phyloP scores from a whole-genome alignment of 179 eudicot species.

The Actinidia chinensis region DNA sequence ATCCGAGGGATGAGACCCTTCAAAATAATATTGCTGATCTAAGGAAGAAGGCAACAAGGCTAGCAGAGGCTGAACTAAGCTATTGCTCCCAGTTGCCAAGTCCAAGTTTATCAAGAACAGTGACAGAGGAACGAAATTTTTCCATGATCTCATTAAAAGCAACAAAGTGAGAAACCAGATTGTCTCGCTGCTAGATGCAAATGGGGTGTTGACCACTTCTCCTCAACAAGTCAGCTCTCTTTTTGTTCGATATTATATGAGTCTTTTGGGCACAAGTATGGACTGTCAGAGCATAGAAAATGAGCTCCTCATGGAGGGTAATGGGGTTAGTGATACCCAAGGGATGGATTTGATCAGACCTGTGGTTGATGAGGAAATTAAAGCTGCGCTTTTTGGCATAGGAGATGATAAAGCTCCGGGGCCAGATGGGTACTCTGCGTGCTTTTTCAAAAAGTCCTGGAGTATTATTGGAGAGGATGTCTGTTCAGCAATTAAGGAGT shows the following conservation, averaged over 20 bases:
- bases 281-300: no score
- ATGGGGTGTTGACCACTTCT: no score
- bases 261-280: no score
- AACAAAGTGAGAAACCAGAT: background rate
- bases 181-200: no score
- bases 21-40: no score
- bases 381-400: background rate
- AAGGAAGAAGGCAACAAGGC: background rate
- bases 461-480: background rate
- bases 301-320: no score
- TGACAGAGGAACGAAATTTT: background rate
- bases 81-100: background rate
- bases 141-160: background rate
- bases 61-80: background rate
- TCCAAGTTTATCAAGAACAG: background rate
- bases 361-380: background rate
- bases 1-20: background rate
- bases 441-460: slow-evolving; percentile 9
- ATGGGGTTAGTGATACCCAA: no score
- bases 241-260: no score
- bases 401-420: slow-evolving; percentile 3
- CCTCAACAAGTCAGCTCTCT: no score
- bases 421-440: slow-evolving; percentile 8
- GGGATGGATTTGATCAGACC: no score
- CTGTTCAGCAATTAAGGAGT: background rate